A percentile compares a stretch with the other conserved stretches of the same genome.
Conservation (phyloP, 768 basidiomycete species). For the Lepiota subincarnata region DNA sequence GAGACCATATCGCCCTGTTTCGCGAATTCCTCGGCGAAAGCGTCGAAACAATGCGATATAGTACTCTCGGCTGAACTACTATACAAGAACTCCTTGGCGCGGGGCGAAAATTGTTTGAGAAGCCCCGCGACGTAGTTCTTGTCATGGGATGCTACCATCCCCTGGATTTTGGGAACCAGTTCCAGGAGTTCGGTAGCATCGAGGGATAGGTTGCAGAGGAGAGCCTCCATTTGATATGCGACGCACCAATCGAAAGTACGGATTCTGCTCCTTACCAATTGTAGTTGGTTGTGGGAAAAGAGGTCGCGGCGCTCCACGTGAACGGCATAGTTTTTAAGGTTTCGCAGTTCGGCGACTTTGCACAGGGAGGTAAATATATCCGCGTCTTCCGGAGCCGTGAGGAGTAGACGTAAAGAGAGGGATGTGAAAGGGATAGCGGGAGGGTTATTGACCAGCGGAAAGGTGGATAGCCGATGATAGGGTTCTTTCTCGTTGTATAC, state of each 20-base stretch:
- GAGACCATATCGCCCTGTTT: slow-evolving; percentile 19
- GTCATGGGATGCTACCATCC: slow-evolving; percentile 26
- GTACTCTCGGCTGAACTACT: slow-evolving; percentile 19
- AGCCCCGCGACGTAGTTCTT: slow-evolving; percentile 32
- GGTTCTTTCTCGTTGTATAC: slow-evolving; percentile 4
- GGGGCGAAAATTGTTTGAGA: slow-evolving; percentile 33
- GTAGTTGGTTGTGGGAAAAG: slow-evolving; percentile 34
- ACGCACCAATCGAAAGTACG: slow-evolving; percentile 39
- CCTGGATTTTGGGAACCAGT: slow-evolving; percentile 31
- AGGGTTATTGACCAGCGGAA: slow-evolving; percentile 39
- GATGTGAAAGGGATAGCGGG: slow-evolving; percentile 49
- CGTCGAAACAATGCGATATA: slow-evolving; percentile 24
- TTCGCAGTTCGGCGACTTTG: slow-evolving; percentile 33
- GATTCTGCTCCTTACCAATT: slow-evolving; percentile 28
- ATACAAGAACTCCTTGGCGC: slow-evolving; percentile 20
- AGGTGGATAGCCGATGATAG: slow-evolving; percentile 29
- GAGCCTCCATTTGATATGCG: slow-evolving; percentile 54
- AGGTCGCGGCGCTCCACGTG: slow-evolving; percentile 36
- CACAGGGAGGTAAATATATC: slow-evolving; percentile 33
- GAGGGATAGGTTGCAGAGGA: slow-evolving; percentile 33
- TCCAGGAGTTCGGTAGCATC: slow-evolving; percentile 46
- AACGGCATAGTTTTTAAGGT: slow-evolving; percentile 30
- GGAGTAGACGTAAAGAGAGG: slow-evolving; percentile 48
- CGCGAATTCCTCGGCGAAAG: slow-evolving; percentile 24
- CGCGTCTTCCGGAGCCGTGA: slow-evolving; percentile 28